phyloP scores from a whole-genome alignment of 2,329 filamentous ascomycete genomes.

The Helminthosporium solani region DNA sequence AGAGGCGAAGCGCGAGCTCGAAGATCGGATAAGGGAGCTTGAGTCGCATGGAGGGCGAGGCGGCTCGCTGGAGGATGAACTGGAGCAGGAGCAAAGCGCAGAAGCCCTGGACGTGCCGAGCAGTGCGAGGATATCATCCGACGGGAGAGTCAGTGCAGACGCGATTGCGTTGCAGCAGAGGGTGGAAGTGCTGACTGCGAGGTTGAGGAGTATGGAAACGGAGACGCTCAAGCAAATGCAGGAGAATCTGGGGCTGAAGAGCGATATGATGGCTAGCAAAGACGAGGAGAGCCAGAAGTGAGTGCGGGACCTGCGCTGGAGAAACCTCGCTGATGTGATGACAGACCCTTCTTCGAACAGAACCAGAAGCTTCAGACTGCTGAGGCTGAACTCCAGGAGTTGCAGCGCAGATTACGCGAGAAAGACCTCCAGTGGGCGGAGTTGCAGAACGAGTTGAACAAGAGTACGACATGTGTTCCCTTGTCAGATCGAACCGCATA shows the following conservation, averaged over 20 bases:
- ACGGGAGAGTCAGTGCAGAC: slow-evolving; percentile 33
- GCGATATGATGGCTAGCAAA: slow-evolving; percentile 39
- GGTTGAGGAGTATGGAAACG: slow-evolving; percentile 40
- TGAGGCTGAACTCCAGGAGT: slow-evolving; percentile 38
- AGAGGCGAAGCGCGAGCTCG: slow-evolving; percentile 50
- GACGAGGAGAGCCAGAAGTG: slow-evolving; percentile 39
- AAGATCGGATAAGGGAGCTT: slow-evolving; percentile 47
- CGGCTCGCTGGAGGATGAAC: slow-evolving; percentile 45
- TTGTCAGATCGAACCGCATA: not conserved
- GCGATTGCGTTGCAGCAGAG: slow-evolving; percentile 43
- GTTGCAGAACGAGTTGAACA: slow-evolving; percentile 40
- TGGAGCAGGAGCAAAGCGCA: slow-evolving; percentile 34
- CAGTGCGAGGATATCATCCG: slow-evolving; percentile 17
- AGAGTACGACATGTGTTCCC: slow-evolving; percentile 20
- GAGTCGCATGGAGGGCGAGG: slow-evolving; percentile 35
- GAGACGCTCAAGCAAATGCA: slow-evolving; percentile 46
- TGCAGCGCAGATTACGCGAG: slow-evolving; percentile 36
- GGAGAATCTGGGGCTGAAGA: slow-evolving; percentile 42
- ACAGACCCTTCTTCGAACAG: slow-evolving; percentile 40
- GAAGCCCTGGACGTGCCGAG: slow-evolving; percentile 25
- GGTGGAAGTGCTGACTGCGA: slow-evolving; percentile 41
- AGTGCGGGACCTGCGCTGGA: not conserved
- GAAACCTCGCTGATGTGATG: not conserved
- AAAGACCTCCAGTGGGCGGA: slow-evolving; percentile 40
- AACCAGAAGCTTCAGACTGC: slow-evolving; percentile 40